These are phyloP conservation scores for Melaleuca alternifolia DNA, from an alignment of 345 rosid genomes.

Conservation along the genomic window DNA sequence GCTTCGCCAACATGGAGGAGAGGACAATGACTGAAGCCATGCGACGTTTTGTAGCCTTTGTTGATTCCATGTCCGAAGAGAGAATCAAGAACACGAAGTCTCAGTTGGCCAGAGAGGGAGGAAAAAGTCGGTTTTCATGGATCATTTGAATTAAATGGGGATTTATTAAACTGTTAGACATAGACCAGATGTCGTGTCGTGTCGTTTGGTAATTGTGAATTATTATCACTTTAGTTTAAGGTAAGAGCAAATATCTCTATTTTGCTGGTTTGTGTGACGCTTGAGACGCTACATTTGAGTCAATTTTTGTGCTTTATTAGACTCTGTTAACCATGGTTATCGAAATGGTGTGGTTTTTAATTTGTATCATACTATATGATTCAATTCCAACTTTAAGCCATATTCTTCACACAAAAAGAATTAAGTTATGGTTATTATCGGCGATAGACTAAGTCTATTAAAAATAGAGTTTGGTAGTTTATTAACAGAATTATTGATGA, in stretches of 20 bases:
- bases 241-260: background rate
- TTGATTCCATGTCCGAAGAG: background rate
- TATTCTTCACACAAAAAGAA: no score
- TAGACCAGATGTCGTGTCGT: background rate
- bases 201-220: background rate
- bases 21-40: slow-evolving; percentile 36
- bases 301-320: background rate
- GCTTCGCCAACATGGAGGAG: slow-evolving; percentile 63
- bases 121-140: background rate
- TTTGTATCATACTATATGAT: no score
- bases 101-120: background rate
- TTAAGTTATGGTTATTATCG: no score
- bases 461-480: no score
- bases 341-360: background rate
- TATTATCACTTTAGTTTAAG: background rate
- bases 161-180: background rate
- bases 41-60: slow-evolving; percentile 34
- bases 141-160: background rate
- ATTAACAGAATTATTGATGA: no score
- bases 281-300: background rate
- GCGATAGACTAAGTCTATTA: no score
- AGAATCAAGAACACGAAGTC: background rate
- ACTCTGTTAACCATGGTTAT: no score
- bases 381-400: no score
- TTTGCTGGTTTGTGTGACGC: background rate